These are phyloP conservation scores for Cryptococcus wingfieldii DNA, from an alignment of 1,284 basidiomycete species.

Conservation along the genomic window DNA sequence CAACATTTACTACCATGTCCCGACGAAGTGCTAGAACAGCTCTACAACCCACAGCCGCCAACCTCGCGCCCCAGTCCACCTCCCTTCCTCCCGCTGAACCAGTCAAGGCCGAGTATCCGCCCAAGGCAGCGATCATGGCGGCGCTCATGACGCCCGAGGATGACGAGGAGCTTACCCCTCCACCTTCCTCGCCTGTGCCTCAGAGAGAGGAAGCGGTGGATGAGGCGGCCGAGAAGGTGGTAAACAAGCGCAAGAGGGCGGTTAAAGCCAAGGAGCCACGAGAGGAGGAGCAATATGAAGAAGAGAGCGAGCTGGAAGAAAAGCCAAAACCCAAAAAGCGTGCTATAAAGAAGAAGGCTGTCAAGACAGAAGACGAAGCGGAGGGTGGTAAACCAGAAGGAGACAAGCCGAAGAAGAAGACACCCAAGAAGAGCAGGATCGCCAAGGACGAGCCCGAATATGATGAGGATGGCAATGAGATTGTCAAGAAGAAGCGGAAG, in stretches of 20 bases:
- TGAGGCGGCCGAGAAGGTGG: background rate
- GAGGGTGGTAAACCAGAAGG: constrained; percentile 42
- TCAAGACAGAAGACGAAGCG: constrained; percentile 21
- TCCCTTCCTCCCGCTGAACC: background rate
- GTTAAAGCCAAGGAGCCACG: background rate
- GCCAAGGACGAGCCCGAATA: constrained; percentile 35
- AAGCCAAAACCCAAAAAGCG: constrained; percentile 8
- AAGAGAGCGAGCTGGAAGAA: background rate
- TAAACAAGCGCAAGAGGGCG: background rate
- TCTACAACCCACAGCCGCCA: background rate
- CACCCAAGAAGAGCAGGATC: constrained; percentile 32
- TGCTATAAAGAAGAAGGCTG: constrained; percentile 5
- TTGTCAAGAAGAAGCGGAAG: constrained; percentile 50
- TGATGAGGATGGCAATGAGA: constrained; percentile 39
- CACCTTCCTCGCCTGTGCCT: background rate
- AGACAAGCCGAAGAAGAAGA: constrained; percentile 24
- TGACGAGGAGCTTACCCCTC: constrained; percentile 1
- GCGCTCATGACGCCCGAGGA: background rate
- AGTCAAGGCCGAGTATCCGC: background rate
- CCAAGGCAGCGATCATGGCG: background rate
- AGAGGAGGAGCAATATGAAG: constrained; percentile 1
- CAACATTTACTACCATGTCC: background rate
- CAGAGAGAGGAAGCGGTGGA: background rate
- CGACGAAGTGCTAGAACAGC: background rate
- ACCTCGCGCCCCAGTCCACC: background rate